Base-by-base conservation (phyloP, 2,329 filamentous ascomycete genomes). In the Pyricularia pennisetigena region DNA sequence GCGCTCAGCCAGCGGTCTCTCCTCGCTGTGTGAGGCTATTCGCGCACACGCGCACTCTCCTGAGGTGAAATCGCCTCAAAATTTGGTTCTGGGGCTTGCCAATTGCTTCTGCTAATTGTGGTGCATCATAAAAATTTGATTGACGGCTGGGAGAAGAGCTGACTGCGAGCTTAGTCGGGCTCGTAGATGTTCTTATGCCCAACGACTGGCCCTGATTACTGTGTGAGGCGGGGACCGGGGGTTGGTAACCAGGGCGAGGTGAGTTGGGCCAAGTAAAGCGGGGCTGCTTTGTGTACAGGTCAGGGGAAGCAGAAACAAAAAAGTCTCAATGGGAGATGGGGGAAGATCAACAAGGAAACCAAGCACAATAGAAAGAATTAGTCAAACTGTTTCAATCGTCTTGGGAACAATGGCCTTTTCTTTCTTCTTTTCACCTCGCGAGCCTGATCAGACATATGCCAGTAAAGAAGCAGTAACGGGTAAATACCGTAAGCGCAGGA, bases 131-230 rank as follows among this genome's bases (percentile, higher is more conserved):
- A 23, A 4, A 61, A 23, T 14, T 26, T n/a, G 24, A 61, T 26
- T 61, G 57, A 24, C 57, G 9, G 23, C n/a, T 23, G n/a, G 57
- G 57, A 26, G 8, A 16, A 61, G n/a, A 24, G 57, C 57, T 61
- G 57, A 61, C 57, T 61, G 23, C 57, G 26, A 61, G 57, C 57
- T 61, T 61, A 61, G 57, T 61, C 57, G 57, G 57, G 57, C 23
- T 61, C 57, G 57, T 61, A 26, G 57, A 61, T 49, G 57, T 61
- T 61, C 57, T 61, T 61, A 61, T 61, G 57, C 57, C 57, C 57
- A 61, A 61, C 57, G 57, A n/a, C 6, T 61, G 57, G 57, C 57
- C 57, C 57, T 26, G 57, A 61, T 61, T 61, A 61, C 57, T 61
- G 57, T 61, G 57, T 61, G 57, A 61, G 57, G 57, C 57, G 57